Base-by-base conservation (phyloP, 495 filamentous ascomycete genomes). In the Neurospora sp. region DNA sequence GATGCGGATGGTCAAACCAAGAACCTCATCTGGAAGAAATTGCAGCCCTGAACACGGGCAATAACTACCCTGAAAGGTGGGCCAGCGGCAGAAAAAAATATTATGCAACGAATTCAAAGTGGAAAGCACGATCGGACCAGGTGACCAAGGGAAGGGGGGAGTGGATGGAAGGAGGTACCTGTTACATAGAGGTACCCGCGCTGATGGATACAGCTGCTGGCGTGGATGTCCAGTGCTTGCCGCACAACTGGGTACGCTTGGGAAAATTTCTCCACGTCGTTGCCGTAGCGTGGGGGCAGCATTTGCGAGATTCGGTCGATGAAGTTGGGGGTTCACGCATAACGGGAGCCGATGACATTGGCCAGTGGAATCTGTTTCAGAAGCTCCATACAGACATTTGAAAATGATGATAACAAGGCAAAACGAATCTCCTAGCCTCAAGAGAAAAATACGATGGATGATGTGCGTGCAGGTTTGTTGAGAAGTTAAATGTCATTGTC, bases 11-110 rank as follows among this genome's bases (percentile, higher is more conserved):
- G 42, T 45, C 42, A 48, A 48, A 48, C 44, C 48, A 27, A 17
- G 22, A 65, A 71, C 44, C 53, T 72, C 70, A 72, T 44, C 40
- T 73, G 44, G 68, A 61, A 42, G 68, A 74, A 74, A 72, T 71
- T 69, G 61, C 69, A 40, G 72, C 53, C 45, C 16, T 74, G 65
- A 45, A 40, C 45, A 71, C n/a, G 44, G 44, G n/a, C 44, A 61
- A 61, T 8, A 61, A 61, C 53, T 12, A 61, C 70, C 37, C 37
- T 31, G 70, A 72, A 69, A 70, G 53, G 53, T 70, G 72, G 74
- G 53, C 40, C 72, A 72, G 69, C 70, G 70, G 72, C 70, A 75
- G 27, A 42, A 59, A 31, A 40, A 45, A 40, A 61, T 40, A 22
- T 6, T 59, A 37, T 41, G 20, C 20, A 38, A 59, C 31, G 20